Conservation (phyloP, 345 rosid species). For the Theobroma cacao region DNA sequence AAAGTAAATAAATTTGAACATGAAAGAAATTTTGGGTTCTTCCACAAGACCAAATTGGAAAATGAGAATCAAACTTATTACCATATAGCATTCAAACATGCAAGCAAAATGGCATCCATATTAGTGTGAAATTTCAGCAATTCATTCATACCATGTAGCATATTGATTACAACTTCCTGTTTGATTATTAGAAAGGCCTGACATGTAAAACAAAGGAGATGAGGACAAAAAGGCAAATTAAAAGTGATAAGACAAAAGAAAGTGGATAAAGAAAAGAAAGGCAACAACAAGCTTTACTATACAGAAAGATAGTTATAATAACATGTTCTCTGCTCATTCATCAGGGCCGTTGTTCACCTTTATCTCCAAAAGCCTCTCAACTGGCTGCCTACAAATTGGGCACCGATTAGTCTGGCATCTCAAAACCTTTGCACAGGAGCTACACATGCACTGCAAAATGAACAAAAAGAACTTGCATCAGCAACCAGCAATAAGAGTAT, state of each 20-base stretch:
- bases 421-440: constrained; percentile 89
- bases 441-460: constrained; percentile 88
- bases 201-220: not conserved
- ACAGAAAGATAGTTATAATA: constrained; percentile 19
- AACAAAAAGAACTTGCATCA: not conserved
- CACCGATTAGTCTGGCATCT: constrained; percentile 84
- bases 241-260: not conserved
- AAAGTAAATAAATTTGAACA: not conserved
- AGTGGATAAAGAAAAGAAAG: not conserved
- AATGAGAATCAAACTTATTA: no score
- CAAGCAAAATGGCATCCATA: not conserved
- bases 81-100: no score
- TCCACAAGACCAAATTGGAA: no score
- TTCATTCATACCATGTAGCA: constrained; percentile 8
- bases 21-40: not conserved
- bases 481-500: not conserved
- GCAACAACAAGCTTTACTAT: constrained; percentile 18
- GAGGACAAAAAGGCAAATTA: not conserved
- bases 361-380: constrained; percentile 91
- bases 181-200: constrained; percentile 22
- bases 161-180: constrained; percentile 11
- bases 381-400: constrained; percentile 96
- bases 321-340: constrained; percentile 32
- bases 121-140: constrained; percentile 13
- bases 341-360: constrained; percentile 54